Evolutionary conservation across 352 stramenopile genomes (phyloP).

Genomic region (Aphanomyces astaci): DNA sequence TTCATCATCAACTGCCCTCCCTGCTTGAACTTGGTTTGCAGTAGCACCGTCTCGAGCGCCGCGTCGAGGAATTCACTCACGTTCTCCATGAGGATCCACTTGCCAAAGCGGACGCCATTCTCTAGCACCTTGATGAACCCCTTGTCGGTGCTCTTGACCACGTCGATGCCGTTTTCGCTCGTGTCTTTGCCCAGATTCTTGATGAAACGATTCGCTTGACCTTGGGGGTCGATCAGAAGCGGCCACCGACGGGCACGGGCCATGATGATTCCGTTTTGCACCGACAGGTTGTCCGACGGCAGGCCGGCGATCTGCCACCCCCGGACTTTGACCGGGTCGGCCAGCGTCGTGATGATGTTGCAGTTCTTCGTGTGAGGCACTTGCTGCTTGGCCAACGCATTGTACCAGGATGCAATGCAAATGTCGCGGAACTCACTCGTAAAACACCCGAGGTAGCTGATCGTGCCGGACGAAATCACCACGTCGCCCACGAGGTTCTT

Average conservation of each 20-base stretch:
- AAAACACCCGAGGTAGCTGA: conserved; percentile 91
- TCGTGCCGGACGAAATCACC: conserved; percentile 85
- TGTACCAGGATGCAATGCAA: conserved; percentile 80
- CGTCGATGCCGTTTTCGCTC: conserved; percentile 77
- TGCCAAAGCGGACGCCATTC: conserved; percentile 89
- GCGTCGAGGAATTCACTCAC: conserved; percentile 83
- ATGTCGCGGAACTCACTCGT: conserved; percentile 87
- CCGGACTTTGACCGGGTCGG: conserved; percentile 85
- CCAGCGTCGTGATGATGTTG: conserved; percentile 84
- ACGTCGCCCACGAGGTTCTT: conserved; percentile 88
- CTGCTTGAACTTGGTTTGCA: conserved; percentile 91
- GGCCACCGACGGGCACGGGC: conserved; percentile 82
- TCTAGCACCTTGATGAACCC: conserved; percentile 78
- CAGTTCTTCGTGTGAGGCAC: conserved; percentile 80
- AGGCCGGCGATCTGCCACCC: conserved; percentile 88
- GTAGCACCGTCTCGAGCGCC: conserved; percentile 83
- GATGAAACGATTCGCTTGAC: conserved; percentile 90
- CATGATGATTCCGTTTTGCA: conserved; percentile 93
- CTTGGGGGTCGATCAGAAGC: conserved; percentile 88
- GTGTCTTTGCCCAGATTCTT: conserved; percentile 87
- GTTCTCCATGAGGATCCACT: conserved; percentile 88
- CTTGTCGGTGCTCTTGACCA: conserved; percentile 78
- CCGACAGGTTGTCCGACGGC: conserved; percentile 83
- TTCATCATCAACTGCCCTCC: conserved; percentile 90
- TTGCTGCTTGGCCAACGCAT: conserved; percentile 48